These are phyloP conservation scores for Syzygium syzygioides DNA, from an alignment of 441 rosid species.

Conservation along the genomic window DNA sequence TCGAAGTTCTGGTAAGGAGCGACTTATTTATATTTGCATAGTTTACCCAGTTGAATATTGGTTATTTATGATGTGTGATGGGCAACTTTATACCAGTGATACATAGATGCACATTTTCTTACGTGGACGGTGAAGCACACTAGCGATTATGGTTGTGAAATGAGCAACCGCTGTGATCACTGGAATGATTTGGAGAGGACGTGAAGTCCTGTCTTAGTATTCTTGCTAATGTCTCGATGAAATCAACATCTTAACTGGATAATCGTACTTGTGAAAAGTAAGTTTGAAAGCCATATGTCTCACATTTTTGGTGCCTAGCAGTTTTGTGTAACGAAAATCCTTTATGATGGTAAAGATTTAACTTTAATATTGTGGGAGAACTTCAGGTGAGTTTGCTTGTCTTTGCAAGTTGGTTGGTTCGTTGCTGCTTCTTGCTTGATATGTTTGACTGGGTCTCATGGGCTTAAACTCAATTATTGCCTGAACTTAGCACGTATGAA, in stretches of 20 bases:
- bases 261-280: background rate
- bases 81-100: background rate
- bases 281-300: background rate
- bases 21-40: background rate
- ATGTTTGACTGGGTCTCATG: background rate
- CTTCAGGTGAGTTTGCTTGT: background rate
- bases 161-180: background rate
- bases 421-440: background rate
- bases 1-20: constrained; percentile 56
- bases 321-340: background rate
- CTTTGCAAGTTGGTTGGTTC: background rate
- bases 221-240: background rate
- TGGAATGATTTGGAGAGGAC: background rate
- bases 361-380: background rate
- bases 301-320: background rate
- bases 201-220: background rate
- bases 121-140: background rate
- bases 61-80: background rate
- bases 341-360: background rate
- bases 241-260: background rate
- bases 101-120: background rate
- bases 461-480: background rate
- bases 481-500: background rate
- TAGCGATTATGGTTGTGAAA: background rate
- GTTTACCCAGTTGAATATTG: background rate